These are phyloP conservation scores for Actinidia arguta DNA, from an alignment of 179 eudicot genomes.

Conservation along the genomic window DNA sequence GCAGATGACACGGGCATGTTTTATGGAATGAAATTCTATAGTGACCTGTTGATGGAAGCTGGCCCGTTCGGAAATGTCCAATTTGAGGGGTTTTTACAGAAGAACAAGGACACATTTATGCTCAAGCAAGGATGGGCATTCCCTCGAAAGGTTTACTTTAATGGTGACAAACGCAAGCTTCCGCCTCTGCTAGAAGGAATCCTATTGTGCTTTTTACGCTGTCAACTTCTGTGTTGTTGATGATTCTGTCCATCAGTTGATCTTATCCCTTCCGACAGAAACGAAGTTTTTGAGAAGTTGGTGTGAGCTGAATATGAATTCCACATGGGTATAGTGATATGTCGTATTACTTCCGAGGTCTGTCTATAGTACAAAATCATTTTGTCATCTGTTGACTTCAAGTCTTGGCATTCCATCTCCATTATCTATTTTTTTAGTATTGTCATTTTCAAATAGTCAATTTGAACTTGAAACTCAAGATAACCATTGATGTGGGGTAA, in stretches of 20 bases:
- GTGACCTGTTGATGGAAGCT: slow-evolving; percentile 71
- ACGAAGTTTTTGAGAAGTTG: not conserved
- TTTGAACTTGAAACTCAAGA: slow-evolving; percentile 12
- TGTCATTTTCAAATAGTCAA: not conserved
- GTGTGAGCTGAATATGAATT: not conserved
- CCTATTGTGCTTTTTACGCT: not conserved
- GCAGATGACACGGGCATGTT: slow-evolving; percentile 87
- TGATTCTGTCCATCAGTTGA: slow-evolving; percentile 21
- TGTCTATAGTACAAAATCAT: not conserved
- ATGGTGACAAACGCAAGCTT: slow-evolving; percentile 75
- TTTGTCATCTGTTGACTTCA: not conserved
- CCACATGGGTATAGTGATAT: not conserved
- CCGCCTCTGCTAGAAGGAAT: slow-evolving; percentile 48
- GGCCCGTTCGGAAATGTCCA: slow-evolving; percentile 66
- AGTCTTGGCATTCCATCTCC: not conserved
- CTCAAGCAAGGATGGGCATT: slow-evolving; percentile 79
- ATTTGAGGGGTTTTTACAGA: slow-evolving; percentile 62
- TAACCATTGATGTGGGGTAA: too few species aligned
- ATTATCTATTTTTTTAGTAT: not conserved
- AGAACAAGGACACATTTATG: slow-evolving; percentile 66
- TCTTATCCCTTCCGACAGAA: not conserved
- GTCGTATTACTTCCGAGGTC: not conserved
- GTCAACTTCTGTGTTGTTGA: slow-evolving; percentile 15
- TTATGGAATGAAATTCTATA: slow-evolving; percentile 70
- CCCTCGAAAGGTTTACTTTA: slow-evolving; percentile 69